Evolutionary conservation across 2,329 filamentous ascomycete genomes (phyloP).

Genomic region (Phaeosphaeriaceae sp.): DNA sequence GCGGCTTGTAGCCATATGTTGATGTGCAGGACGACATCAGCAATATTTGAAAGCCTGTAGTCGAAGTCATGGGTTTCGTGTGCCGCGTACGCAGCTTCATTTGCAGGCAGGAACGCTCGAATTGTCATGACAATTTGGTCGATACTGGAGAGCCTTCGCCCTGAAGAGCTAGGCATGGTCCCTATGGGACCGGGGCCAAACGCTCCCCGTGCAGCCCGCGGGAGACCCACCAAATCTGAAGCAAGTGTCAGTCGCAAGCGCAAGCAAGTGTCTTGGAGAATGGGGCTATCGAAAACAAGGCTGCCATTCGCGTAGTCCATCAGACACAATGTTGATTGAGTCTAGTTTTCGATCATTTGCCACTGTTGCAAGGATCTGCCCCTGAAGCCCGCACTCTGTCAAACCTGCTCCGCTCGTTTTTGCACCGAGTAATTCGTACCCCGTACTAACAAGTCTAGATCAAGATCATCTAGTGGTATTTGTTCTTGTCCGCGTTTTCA

Average conservation of each 20-base stretch:
- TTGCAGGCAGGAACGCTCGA: neutral
- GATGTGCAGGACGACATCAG: no score
- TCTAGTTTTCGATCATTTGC: neutral
- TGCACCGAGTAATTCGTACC: neutral
- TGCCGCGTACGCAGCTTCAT: neutral
- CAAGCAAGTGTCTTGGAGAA: neutral
- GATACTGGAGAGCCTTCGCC: neutral
- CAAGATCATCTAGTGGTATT: neutral
- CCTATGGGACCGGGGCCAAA: neutral
- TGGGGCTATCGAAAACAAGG: neutral
- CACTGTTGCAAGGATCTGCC: neutral
- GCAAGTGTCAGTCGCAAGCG: neutral
- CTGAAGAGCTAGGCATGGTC: neutral
- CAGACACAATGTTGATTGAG: neutral
- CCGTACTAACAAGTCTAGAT: neutral
- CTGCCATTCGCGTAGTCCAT: neutral
- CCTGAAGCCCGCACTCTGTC: neutral
- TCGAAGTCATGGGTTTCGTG: no score
- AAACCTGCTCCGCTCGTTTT: neutral
- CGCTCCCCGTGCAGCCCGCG: neutral
- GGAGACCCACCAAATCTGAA: neutral
- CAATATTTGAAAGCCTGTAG: neutral
- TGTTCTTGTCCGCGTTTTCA: conserved; percentile 13
- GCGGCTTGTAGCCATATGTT: no score
- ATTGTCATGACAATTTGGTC: neutral